Base-by-base conservation (phyloP, 2,329 filamentous ascomycete species). In the Diplodia seriata region DNA sequence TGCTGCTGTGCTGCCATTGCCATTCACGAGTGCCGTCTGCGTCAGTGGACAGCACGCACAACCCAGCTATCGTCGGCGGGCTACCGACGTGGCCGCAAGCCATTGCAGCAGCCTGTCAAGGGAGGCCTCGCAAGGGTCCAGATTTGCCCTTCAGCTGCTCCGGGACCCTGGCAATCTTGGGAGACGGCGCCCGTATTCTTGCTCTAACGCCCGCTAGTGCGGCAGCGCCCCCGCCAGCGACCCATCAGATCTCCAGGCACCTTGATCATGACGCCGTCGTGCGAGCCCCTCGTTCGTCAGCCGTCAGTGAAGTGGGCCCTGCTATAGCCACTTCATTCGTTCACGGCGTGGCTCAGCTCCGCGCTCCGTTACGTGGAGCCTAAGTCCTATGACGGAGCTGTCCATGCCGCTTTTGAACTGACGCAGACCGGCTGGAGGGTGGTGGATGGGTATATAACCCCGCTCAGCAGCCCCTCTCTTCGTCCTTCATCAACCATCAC, bases 181-280 rank as follows among this genome's bases (percentile, higher is more conserved):
- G 50, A 64, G 50, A 29, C 61, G 61, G 20, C 57, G 47, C 53
- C 64, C 64, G 64, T 51, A 61, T 62, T 67, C 31, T 38, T 55
- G 62, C 50, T 65, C 62, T 54, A 55, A 55, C 29, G 36, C 62
- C 57, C 31, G 23, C 62, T 55, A 51, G 62, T 65, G 62, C 62
- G 23, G 50, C 62, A 51, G 33, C 43, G 50, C 62, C 51, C 57
- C 50, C 49, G 49, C 62, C 49, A 20, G 9, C 62, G 62, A 31
- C 62, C 49, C 51, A 62, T 55, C 23, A 23, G 62, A 65, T 65
- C 50, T 65, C 56, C 66, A 67, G 66, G 66, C 49, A 67, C 66
- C 55, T 65, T 65, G 50, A 36, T 54, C n/a, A 63, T 63, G 29
- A 51, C 40, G 7, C 54, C 50, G 36, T 31, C 65, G 33, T 61